Conservation (phyloP, 2,329 filamentous ascomycete species). For the Bipolaris oryzae region DNA sequence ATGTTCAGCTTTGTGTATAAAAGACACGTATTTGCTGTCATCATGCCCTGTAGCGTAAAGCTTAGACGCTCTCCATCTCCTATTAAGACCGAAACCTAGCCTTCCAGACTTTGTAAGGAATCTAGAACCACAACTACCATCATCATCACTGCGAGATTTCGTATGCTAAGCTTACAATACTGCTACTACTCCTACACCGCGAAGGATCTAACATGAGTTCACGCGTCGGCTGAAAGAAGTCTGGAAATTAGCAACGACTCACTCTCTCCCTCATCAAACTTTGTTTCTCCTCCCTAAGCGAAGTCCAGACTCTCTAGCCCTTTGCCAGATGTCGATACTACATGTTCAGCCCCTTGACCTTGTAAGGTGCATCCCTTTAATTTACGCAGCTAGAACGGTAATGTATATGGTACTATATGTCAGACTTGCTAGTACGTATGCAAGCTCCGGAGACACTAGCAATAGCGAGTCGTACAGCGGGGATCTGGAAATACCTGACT, state of each 20-base stretch:
- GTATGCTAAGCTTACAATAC: neutral
- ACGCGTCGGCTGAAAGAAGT: neutral
- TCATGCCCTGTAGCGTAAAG: neutral
- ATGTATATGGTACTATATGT: too few relatives aligned
- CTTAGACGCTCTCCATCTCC: neutral
- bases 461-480: too few relatives aligned
- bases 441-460: too few relatives aligned
- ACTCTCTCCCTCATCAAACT: too few relatives aligned
- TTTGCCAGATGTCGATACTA: neutral
- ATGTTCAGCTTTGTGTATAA: neutral
- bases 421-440: too few relatives aligned
- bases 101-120: neutral
- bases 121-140: neutral
- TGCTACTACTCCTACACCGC: neutral
- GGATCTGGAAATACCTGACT: too few relatives aligned
- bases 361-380: too few relatives aligned
- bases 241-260: too few relatives aligned
- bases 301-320: neutral
- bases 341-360: too few relatives aligned
- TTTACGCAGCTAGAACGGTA: too few relatives aligned
- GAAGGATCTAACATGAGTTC: neutral
- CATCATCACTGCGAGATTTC: neutral
- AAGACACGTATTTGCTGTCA: neutral
- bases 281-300: too few relatives aligned
- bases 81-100: neutral